phyloP scores from a whole-genome alignment of 2,329 filamentous ascomycete genomes.

The Macroventuria anomochaeta region DNA sequence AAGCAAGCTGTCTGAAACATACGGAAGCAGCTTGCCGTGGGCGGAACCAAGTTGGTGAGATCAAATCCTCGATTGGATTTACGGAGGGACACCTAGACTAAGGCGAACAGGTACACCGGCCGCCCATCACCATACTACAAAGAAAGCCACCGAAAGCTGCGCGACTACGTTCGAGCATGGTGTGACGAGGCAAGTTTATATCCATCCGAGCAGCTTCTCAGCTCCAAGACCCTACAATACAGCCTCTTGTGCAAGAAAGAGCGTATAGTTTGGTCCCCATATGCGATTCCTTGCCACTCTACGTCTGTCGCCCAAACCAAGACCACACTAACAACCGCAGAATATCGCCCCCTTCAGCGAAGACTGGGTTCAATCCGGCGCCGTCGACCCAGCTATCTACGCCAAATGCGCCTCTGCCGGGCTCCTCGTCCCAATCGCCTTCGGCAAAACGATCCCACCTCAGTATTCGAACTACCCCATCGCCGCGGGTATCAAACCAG shows the following conservation, averaged over 20 bases:
- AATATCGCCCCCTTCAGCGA: constrained; percentile 36
- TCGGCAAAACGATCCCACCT: constrained; percentile 36
- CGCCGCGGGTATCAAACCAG: constrained; percentile 59
- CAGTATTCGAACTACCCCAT: constrained; percentile 41
- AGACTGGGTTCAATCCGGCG: constrained; percentile 37
- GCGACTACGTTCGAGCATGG: constrained; percentile 39
- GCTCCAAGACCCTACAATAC: too few species aligned
- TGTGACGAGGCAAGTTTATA: constrained; percentile 33
- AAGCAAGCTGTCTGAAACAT: constrained; percentile 23
- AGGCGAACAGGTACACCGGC: constrained; percentile 36
- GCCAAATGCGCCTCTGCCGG: constrained; percentile 37
- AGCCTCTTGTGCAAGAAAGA: too few species aligned
- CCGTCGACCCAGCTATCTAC: constrained; percentile 34
- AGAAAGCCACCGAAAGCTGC: constrained; percentile 36
- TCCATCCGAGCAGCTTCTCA: too few species aligned
- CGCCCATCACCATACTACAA: constrained; percentile 44
- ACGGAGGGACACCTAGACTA: background rate
- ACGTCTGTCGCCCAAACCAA: too few species aligned
- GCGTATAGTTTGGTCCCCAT: too few species aligned
- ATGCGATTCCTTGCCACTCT: too few species aligned
- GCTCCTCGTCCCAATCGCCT: constrained; percentile 41
- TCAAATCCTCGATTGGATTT: background rate
- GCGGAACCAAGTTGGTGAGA: constrained; percentile 39
- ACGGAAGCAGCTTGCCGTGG: constrained; percentile 41
- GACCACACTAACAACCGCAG: constrained; percentile 18